Evolutionary conservation across 345 rosid species (phyloP).

Genomic region (Lepidium didymum): DNA sequence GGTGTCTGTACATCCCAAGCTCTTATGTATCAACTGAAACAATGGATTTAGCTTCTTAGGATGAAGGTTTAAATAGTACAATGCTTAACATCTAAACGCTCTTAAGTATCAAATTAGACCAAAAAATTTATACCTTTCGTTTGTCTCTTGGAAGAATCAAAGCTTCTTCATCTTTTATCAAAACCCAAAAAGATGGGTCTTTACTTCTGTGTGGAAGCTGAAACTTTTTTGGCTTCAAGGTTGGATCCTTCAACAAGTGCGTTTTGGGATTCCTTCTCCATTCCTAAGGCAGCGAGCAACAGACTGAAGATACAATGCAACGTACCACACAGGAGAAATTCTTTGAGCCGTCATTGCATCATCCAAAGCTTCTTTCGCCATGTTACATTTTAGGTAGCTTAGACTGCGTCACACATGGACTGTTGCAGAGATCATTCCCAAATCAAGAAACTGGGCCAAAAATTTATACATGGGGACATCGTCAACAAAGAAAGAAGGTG

Average conservation of each 20-base stretch:
- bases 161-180: neutral
- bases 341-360: constrained; percentile 75
- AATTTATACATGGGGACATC: neutral
- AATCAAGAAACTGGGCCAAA: constrained; percentile 54
- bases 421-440: constrained; percentile 76
- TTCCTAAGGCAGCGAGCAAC: constrained; percentile 53
- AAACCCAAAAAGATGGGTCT: neutral
- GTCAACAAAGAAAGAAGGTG: constrained; percentile 4
- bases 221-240: constrained; percentile 44
- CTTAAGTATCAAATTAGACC: neutral
- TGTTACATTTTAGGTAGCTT: constrained; percentile 54
- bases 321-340: constrained; percentile 69
- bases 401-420: constrained; percentile 68
- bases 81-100: neutral
- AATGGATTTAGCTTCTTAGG: neutral
- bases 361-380: constrained; percentile 60
- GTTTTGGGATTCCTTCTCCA: constrained; percentile 61
- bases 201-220: constrained; percentile 10
- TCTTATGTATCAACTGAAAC: constrained; percentile 9
- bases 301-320: constrained; percentile 73
- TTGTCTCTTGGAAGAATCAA: neutral
- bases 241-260: constrained; percentile 65
- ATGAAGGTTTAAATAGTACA: neutral
- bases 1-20: neutral
- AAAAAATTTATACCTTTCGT: neutral